Evolutionary conservation across 2,329 filamentous ascomycete species (phyloP).

Genomic region (Westerdykella sp.): DNA sequence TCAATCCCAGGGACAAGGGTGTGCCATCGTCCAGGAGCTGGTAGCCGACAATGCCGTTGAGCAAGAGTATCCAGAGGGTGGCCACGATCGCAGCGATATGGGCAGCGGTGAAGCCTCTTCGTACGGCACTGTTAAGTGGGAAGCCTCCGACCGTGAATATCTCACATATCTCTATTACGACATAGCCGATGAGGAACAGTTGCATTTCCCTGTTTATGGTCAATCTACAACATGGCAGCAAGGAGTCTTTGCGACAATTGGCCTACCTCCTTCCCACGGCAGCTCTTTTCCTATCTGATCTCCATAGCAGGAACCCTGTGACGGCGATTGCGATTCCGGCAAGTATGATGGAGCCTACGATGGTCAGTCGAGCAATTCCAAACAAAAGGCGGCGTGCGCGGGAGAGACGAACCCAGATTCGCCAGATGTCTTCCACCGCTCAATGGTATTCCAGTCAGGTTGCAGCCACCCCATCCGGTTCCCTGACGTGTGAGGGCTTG

Average conservation of each 20-base stretch:
- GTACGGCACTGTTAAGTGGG: constrained; percentile 62
- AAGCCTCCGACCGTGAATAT: constrained; percentile 94
- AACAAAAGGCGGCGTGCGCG: neutral
- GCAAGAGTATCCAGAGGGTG: constrained; percentile 81
- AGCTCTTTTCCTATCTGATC: constrained; percentile 83
- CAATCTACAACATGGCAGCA: constrained; percentile 9
- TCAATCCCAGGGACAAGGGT: constrained; percentile 69
- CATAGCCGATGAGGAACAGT: constrained; percentile 79
- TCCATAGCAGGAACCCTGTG: constrained; percentile 62
- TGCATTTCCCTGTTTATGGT: constrained; percentile 76
- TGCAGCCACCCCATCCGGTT: constrained; percentile 61
- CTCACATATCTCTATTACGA: constrained; percentile 86
- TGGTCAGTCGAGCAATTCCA: constrained; percentile 10
- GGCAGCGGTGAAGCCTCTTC: constrained; percentile 78
- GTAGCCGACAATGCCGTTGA: constrained; percentile 89
- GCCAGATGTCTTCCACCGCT: constrained; percentile 61
- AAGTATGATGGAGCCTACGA: constrained; percentile 75
- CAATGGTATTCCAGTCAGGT: constrained; percentile 68
- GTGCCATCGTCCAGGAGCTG: constrained; percentile 94
- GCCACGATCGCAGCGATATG: constrained; percentile 87
- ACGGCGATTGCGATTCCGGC: constrained; percentile 68
- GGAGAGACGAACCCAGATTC: constrained; percentile 66
- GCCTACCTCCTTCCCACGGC: constrained; percentile 84
- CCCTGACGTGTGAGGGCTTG: constrained; percentile 53
- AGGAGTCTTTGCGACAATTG: neutral